A percentile compares a stretch with the other conserved stretches of the same genome.
phyloP scores from a whole-genome alignment of 1,284 basidiomycete species.

The Apiotrichum akiyoshidainum region DNA sequence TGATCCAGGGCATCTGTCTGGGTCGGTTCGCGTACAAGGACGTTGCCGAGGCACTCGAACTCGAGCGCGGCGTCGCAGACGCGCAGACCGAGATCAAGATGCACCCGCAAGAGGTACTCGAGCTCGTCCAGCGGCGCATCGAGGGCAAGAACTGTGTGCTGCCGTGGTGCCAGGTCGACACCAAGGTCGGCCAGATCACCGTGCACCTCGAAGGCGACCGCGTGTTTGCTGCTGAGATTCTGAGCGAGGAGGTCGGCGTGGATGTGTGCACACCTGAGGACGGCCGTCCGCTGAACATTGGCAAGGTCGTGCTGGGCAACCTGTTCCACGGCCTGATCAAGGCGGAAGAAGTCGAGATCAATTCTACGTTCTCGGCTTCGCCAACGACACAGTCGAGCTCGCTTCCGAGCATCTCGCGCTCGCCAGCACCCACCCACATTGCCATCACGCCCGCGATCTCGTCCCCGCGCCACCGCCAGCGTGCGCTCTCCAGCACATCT shows the following conservation, averaged over 20 bases:
- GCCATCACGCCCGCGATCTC: slow-evolving; percentile 37
- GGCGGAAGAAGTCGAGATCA: slow-evolving; percentile 45
- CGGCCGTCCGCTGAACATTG: slow-evolving; percentile 56
- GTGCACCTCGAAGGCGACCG: slow-evolving; percentile 77
- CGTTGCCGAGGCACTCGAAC: slow-evolving; percentile 57
- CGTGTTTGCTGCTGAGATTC: slow-evolving; percentile 92
- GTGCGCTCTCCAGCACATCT: slow-evolving; percentile 14
- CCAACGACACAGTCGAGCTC: slow-evolving; percentile 23
- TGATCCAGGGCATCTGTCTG: slow-evolving; percentile 71
- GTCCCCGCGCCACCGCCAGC: slow-evolving; percentile 21
- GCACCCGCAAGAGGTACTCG: slow-evolving; percentile 65
- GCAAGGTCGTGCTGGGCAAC: slow-evolving; percentile 50
- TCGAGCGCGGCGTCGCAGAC: slow-evolving; percentile 35
- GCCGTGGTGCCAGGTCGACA: slow-evolving; percentile 85
- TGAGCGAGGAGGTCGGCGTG: slow-evolving; percentile 82
- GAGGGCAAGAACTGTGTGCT: slow-evolving; percentile 86
- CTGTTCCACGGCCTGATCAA: slow-evolving; percentile 48
- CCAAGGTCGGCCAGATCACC: slow-evolving; percentile 79
- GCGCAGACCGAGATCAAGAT: slow-evolving; percentile 47
- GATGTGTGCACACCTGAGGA: slow-evolving; percentile 65
- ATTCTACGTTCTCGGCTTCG: slow-evolving; percentile 11
- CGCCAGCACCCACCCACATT: slow-evolving; percentile 36
- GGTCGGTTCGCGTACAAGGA: slow-evolving; percentile 68
- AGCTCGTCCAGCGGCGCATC: slow-evolving; percentile 78
- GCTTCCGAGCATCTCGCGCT: slow-evolving; percentile 31